Percentiles rank a stretch among this genome's conserved stretches.
Evolutionary conservation across 345 rosid species (phyloP).

Genomic region (Salix dunnii): DNA sequence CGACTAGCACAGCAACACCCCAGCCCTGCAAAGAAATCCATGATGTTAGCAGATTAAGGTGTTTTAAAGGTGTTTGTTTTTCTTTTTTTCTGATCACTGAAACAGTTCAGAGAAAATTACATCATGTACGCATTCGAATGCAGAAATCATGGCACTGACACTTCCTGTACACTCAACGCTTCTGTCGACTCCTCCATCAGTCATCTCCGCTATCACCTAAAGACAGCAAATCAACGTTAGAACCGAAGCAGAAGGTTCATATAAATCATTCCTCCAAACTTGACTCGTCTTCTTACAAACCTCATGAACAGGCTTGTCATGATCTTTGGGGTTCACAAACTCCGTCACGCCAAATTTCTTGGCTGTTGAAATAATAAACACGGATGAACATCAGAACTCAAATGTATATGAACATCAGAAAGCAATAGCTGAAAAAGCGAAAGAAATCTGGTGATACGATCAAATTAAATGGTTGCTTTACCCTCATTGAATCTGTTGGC

Average conservation of each 20-base stretch:
- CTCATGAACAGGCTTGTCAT: slow-evolving; percentile 23
- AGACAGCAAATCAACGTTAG: neutral
- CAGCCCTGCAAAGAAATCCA: slow-evolving; percentile 45
- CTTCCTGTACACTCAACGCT: slow-evolving; percentile 48
- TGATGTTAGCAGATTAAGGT: neutral
- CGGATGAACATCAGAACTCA: neutral
- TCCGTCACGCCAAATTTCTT: slow-evolving; percentile 21
- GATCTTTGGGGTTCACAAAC: slow-evolving; percentile 18
- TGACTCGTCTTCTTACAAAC: slow-evolving; percentile 2
- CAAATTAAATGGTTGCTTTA: neutral
- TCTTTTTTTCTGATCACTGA: neutral
- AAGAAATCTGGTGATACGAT: neutral
- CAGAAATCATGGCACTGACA: slow-evolving; percentile 41
- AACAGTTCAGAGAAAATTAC: slow-evolving; percentile 5
- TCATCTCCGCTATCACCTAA: slow-evolving; percentile 48
- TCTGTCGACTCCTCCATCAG: slow-evolving; percentile 44
- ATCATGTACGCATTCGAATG: slow-evolving; percentile 47
- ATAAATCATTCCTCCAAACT: neutral
- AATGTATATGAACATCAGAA: neutral
- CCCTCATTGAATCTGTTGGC: slow-evolving; percentile 24
- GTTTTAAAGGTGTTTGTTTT: neutral
- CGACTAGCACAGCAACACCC: slow-evolving; percentile 76
- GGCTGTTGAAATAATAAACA: neutral
- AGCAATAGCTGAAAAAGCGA: neutral
- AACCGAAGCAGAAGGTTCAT: neutral